phyloP scores from a whole-genome alignment of 305 asterid species.

The Solanum hybrid region DNA sequence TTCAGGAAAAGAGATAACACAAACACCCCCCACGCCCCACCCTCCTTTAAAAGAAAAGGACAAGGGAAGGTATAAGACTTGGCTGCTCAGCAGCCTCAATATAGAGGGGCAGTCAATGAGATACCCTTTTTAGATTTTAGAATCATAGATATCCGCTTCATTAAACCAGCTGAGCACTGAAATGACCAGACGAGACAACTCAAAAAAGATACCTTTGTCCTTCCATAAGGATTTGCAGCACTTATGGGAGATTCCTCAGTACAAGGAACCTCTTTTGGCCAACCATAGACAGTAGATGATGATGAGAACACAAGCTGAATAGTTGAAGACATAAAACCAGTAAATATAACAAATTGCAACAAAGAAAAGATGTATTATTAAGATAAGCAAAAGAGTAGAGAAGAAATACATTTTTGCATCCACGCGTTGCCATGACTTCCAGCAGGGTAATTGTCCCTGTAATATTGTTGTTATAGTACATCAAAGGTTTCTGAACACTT shows the following conservation, averaged over 20 bases:
- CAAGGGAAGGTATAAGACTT: neutral
- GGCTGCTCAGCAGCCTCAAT: neutral
- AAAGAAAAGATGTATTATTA: neutral
- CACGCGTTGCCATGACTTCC: conserved; percentile 93
- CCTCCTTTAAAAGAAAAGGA: neutral
- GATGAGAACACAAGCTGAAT: conserved; percentile 97
- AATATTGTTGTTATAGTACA: conserved; percentile 80
- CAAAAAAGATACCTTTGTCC: conserved; percentile 60
- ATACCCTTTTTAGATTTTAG: neutral
- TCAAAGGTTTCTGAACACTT: conserved; percentile 82
- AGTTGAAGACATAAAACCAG: conserved; percentile 10
- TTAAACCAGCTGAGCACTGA: neutral
- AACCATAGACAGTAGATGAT: conserved; percentile 97
- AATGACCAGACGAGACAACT: neutral
- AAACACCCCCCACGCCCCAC: neutral
- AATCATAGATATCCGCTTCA: neutral
- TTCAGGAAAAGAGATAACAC: neutral
- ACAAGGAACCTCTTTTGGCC: conserved; percentile 91
- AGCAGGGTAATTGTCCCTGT: conserved; percentile 68
- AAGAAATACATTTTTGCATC: conserved; percentile 67
- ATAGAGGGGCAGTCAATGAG: neutral
- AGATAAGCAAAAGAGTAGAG: conserved; percentile 1
- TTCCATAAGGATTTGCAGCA: conserved; percentile 85
- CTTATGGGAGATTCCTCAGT: conserved; percentile 67
- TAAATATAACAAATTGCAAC: neutral